phyloP scores from a whole-genome alignment of 2,329 filamentous ascomycete species.

The Nemania abortiva region DNA sequence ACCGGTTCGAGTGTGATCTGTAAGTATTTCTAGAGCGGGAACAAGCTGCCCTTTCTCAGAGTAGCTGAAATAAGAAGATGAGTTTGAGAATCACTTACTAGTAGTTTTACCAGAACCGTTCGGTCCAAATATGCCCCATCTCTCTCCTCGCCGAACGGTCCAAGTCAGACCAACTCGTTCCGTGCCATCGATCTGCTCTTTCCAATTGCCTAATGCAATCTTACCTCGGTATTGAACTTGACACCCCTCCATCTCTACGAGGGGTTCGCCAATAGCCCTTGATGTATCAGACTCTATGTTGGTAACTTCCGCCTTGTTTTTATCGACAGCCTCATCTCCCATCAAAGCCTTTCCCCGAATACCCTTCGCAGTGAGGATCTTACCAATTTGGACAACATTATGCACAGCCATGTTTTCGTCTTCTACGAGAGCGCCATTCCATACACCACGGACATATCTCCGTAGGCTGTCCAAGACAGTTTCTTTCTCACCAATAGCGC shows the following conservation, averaged over 20 bases:
- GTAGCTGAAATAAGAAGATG: background rate
- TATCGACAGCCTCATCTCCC: constrained; percentile 43
- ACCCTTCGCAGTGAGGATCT: constrained; percentile 57
- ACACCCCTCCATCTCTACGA: constrained; percentile 91
- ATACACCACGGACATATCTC: constrained; percentile 62
- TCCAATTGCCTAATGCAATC: constrained; percentile 84
- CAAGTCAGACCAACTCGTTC: constrained; percentile 77
- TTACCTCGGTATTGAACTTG: constrained; percentile 83
- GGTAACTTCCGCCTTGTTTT: constrained; percentile 39
- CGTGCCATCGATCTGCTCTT: constrained; percentile 65
- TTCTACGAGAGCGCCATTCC: constrained; percentile 58
- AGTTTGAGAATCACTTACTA: constrained; percentile 39
- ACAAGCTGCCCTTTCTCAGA: background rate
- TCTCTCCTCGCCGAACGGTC: constrained; percentile 84
- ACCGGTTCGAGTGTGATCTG: background rate
- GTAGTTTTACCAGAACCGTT: constrained; percentile 98
- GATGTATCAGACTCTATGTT: constrained; percentile 19
- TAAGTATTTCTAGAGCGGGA: background rate
- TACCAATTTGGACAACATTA: constrained; percentile 64
- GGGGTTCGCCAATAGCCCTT: constrained; percentile 67
- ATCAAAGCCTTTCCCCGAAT: constrained; percentile 55
- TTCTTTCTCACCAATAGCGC: constrained; percentile 73
- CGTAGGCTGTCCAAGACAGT: constrained; percentile 68
- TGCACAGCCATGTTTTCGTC: constrained; percentile 63
- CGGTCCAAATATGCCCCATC: constrained; percentile 92